Conservation (phyloP, 140 eudicot genomes). For the Senecio squalidus region DNA sequence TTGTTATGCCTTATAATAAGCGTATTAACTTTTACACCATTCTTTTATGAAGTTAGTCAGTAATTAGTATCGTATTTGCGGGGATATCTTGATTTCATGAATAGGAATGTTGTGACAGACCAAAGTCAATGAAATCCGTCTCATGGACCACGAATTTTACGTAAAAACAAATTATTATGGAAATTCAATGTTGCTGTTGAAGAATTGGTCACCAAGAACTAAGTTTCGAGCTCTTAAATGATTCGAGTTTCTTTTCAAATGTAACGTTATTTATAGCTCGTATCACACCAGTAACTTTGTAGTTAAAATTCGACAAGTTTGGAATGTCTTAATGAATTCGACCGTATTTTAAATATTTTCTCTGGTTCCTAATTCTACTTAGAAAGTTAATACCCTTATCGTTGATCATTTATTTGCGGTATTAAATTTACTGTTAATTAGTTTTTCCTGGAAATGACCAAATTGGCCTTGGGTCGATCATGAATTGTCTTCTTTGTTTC, state of each 20-base stretch:
- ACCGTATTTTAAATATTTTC: too few species aligned
- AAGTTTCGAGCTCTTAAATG: background rate
- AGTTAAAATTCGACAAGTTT: background rate
- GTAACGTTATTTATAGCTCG: background rate
- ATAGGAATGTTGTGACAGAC: conserved; percentile 23
- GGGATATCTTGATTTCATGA: conserved; percentile 77
- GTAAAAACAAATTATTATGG: background rate
- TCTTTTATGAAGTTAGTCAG: background rate
- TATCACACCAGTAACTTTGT: background rate
- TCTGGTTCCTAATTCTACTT: too few species aligned
- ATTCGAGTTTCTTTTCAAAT: background rate
- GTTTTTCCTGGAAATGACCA: background rate
- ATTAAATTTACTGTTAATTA: too few species aligned
- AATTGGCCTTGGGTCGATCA: background rate
- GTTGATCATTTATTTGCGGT: too few species aligned
- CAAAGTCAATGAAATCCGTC: conserved; percentile 13
- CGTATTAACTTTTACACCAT: background rate
- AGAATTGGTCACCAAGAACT: conserved; percentile 5
- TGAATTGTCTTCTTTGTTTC: background rate
- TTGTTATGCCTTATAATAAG: too few species aligned
- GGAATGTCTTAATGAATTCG: too few species aligned
- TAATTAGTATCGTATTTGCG: too few species aligned
- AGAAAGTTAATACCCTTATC: too few species aligned
- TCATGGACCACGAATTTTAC: background rate
- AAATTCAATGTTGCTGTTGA: background rate